Evolutionary conservation across 2,329 filamentous ascomycete genomes (phyloP).

Genomic region (Triangularia setosa): DNA sequence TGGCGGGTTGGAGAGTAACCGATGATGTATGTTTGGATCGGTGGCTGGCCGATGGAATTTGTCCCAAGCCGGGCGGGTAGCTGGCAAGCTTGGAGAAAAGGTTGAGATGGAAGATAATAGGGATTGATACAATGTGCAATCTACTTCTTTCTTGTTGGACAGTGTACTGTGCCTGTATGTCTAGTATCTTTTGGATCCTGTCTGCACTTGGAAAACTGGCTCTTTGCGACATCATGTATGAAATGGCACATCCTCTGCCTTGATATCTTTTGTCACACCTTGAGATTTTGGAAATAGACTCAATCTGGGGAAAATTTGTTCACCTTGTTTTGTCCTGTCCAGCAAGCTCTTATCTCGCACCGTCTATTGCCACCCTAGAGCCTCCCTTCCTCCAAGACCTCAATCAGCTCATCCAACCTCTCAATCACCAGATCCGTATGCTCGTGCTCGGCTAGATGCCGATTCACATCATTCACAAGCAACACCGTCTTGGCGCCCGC

Average conservation of each 20-base stretch:
- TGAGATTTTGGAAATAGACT: background rate
- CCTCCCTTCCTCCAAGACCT: constrained; percentile 72
- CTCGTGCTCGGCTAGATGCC: constrained; percentile 62
- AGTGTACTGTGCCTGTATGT: background rate
- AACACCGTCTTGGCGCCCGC: constrained; percentile 91
- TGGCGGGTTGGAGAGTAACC: background rate
- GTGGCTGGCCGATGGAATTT: background rate
- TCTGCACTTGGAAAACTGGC: no score
- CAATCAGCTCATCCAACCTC: constrained; percentile 71
- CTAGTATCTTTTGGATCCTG: background rate
- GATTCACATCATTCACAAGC: constrained; percentile 78
- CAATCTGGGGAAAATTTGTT: background rate
- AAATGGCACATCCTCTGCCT: no score
- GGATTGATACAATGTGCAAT: background rate
- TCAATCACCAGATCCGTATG: constrained; percentile 73
- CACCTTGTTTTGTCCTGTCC: background rate
- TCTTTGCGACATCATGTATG: no score
- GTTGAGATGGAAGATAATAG: background rate
- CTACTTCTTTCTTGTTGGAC: background rate
- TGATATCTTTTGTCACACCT: no score
- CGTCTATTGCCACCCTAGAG: constrained; percentile 12
- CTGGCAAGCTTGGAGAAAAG: no score
- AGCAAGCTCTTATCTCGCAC: background rate
- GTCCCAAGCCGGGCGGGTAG: background rate
- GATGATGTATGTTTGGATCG: background rate